Evolutionary conservation across 345 rosid species (phyloP), one percentile per base, ranked within the genome.

Genomic region (Trapa incisa): DNA sequence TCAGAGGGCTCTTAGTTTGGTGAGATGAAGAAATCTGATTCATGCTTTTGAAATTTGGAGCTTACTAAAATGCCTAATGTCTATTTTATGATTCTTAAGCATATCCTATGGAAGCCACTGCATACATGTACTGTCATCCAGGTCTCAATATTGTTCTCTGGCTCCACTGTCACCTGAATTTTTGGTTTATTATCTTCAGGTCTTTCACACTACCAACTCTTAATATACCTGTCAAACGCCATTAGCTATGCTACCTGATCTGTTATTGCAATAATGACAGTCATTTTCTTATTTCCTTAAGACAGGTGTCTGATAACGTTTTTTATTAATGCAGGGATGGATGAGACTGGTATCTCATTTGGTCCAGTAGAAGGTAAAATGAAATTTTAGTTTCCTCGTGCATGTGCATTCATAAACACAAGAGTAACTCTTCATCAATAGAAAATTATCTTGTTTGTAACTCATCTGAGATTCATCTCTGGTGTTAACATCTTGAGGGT

Each of bases 301-400:
- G 32, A 8, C 2, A 58, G 63, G 13, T 58, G 63, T 33, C 67
- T 22, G 32, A 60, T 37, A 11, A 14, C 22, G 37, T 3, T 48
- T 65, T 77, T 74, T 70, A 57, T 61, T 67, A 67, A 17, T 72
- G 82, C 89, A 93, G 99, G 97, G 65, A 88, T 93, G 79, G 99
- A 91, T 61, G 99, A 91, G 71, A 60, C 95, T 32, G 75, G 87
- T 73, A 78, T 94, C 68, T 75, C 97, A 58, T 93, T 91, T 75
- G 99, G 99, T 68, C 91, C 96, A 1, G 86, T 85, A 63, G 99
- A 93, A 88, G 97, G 99, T 91, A 87, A 41, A 72, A 47, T 16
- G 67, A 70, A 56, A 56, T 65, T 64, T 32, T 45, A 35, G 13
- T 65, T 72, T 75, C 38, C 53, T 65, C 42, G 47, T 48, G 58